Conservation (phyloP, 768 basidiomycete genomes). For the Kwoniella botswanensis region DNA sequence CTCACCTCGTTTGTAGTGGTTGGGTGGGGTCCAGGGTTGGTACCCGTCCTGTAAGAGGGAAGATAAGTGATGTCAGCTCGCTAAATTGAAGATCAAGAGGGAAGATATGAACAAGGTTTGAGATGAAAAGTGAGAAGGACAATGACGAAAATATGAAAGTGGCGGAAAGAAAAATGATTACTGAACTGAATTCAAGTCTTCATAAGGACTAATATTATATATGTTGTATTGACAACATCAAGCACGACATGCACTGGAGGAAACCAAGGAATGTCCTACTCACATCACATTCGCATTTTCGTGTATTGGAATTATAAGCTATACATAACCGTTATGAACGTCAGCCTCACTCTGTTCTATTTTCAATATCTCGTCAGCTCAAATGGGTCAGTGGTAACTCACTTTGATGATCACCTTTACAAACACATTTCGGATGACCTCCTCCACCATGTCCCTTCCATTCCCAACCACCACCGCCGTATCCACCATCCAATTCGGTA, state of each 20-base stretch:
- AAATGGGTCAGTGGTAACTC: neutral
- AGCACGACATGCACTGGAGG: no score
- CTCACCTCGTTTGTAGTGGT: conserved; percentile 12
- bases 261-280: neutral
- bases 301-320: conserved; percentile 14
- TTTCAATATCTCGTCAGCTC: neutral
- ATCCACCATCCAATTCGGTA: conserved; percentile 13
- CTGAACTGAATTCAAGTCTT: no score
- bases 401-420: conserved; percentile 21
- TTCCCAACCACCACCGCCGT: neutral
- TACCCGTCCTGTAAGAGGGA: conserved; percentile 2
- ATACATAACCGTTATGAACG: neutral
- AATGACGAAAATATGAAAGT: no score
- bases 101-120: no score
- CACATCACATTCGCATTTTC: conserved; percentile 19
- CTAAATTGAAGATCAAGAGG: no score
- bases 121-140: no score
- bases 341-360: neutral
- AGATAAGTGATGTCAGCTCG: conserved; percentile 6
- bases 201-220: no score
- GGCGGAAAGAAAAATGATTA: no score
- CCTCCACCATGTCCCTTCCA: conserved; percentile 6
- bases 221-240: no score
- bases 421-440: conserved; percentile 12
- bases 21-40: neutral